Evolutionary conservation across 441 rosid species (phyloP).

Genomic region (Bruguiera hainesii): DNA sequence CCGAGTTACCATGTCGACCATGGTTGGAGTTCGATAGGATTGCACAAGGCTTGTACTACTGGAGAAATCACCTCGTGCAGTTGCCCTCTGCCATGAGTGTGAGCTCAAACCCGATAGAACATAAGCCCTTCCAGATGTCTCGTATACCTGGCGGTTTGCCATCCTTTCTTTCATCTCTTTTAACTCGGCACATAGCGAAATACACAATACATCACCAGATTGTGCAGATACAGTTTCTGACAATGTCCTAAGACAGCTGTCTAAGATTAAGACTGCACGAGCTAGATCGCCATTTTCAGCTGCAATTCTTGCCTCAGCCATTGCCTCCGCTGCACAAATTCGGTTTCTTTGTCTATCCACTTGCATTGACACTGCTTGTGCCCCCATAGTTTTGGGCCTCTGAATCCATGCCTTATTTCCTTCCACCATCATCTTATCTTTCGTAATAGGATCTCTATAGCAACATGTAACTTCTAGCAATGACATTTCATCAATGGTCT

Average conservation of each 20-base stretch:
- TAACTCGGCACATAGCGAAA: slow-evolving; percentile 69
- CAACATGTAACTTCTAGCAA: slow-evolving; percentile 64
- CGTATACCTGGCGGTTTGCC: slow-evolving; percentile 79
- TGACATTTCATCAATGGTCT: slow-evolving; percentile 34
- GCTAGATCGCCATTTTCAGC: slow-evolving; percentile 80
- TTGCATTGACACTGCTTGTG: slow-evolving; percentile 55
- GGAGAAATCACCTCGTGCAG: slow-evolving; percentile 88
- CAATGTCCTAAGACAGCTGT: slow-evolving; percentile 45
- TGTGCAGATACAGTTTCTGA: slow-evolving; percentile 60
- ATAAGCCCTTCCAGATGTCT: slow-evolving; percentile 89
- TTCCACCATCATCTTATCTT: slow-evolving; percentile 44
- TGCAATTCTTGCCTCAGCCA: slow-evolving; percentile 62
- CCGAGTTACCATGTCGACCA: slow-evolving; percentile 80
- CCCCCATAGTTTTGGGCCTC: slow-evolving; percentile 50
- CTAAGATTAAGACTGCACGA: slow-evolving; percentile 58
- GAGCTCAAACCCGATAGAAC: slow-evolving; percentile 94
- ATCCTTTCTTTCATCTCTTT: slow-evolving; percentile 95
- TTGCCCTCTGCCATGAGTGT: slow-evolving; percentile 97
- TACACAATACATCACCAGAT: slow-evolving; percentile 60
- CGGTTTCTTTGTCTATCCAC: slow-evolving; percentile 90
- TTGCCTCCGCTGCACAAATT: slow-evolving; percentile 73
- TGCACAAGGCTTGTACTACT: slow-evolving; percentile 71
- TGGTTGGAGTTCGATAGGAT: slow-evolving; percentile 83
- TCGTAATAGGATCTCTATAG: slow-evolving; percentile 69
- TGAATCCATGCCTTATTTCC: slow-evolving; percentile 41